These are phyloP conservation scores for Dioscorea alata DNA, from an alignment of 106 monocot genomes.

Conservation along the genomic window DNA sequence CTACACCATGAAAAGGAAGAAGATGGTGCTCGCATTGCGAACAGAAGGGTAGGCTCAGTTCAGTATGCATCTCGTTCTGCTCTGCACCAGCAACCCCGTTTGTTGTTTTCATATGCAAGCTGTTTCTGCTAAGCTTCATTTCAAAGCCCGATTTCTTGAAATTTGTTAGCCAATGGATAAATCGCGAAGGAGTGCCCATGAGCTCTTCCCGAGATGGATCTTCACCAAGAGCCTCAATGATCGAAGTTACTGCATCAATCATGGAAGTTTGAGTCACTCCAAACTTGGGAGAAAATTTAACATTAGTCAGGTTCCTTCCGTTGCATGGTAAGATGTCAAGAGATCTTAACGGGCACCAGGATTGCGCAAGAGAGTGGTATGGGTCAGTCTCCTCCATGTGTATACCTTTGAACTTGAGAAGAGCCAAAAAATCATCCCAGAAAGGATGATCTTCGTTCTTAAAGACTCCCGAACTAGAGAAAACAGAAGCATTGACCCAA, in stretches of 20 bases:
- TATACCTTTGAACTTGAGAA: slow-evolving; percentile 60
- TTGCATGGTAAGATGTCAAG: slow-evolving; percentile 23
- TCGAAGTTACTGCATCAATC: slow-evolving; percentile 53
- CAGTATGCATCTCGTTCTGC: slow-evolving; percentile 23
- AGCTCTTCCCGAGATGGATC: slow-evolving; percentile 79
- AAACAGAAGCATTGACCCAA: slow-evolving; percentile 36
- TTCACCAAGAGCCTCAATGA: slow-evolving; percentile 65
- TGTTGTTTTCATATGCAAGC: neutral
- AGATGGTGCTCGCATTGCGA: slow-evolving; percentile 96
- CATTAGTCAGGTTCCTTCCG: slow-evolving; percentile 20
- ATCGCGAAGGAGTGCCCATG: slow-evolving; percentile 68
- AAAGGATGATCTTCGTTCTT: slow-evolving; percentile 34
- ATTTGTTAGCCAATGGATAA: slow-evolving; percentile 83
- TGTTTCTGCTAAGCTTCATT: slow-evolving; percentile 15
- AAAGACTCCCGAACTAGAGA: slow-evolving; percentile 62
- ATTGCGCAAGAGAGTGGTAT: slow-evolving; percentile 1
- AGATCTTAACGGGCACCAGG: slow-evolving; percentile 71
- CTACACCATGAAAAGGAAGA: slow-evolving; percentile 83
- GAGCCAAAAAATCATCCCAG: slow-evolving; percentile 51
- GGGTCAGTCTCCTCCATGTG: slow-evolving; percentile 11
- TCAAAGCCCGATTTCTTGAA: slow-evolving; percentile 60
- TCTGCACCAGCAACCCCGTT: slow-evolving; percentile 4
- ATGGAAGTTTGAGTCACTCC: slow-evolving; percentile 34
- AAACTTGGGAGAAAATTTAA: slow-evolving; percentile 13
- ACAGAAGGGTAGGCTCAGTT: slow-evolving; percentile 74